phyloP scores from a whole-genome alignment of 2,329 filamentous ascomycete species.

The Fusarium aywerte region DNA sequence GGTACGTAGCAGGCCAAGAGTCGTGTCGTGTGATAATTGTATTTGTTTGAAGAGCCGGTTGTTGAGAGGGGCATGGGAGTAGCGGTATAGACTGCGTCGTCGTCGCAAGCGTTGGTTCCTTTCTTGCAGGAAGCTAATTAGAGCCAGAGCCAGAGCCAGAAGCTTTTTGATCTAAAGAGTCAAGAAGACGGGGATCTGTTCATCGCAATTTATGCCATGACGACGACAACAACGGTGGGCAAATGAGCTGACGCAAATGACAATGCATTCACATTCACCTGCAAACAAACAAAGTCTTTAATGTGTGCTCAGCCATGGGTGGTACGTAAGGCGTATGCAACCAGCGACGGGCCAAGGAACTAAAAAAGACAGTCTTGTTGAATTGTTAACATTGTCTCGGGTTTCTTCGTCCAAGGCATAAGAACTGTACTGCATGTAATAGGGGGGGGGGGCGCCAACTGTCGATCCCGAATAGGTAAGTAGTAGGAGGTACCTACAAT shows the following conservation, averaged over 20 bases:
- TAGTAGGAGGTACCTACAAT: too few species aligned
- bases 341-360: conserved; percentile 26
- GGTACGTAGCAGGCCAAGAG: not conserved
- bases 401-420: conserved; percentile 4
- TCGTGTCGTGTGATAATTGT: not conserved
- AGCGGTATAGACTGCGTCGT: conserved; percentile 15
- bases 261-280: conserved; percentile 12
- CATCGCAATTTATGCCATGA: conserved; percentile 41
- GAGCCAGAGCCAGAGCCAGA: not conserved
- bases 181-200: conserved; percentile 30
- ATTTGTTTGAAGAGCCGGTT: conserved; percentile 4
- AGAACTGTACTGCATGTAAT: conserved; percentile 5
- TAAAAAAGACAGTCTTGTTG: conserved; percentile 10
- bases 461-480: too few species aligned
- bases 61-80: conserved; percentile 9
- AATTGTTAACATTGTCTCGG: not conserved
- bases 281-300: conserved; percentile 1
- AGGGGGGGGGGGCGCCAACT: conserved; percentile 5
- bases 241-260: conserved; percentile 17
- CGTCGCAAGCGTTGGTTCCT: conserved; percentile 6
- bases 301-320: conserved; percentile 3
- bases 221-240: conserved; percentile 17
- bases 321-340: conserved; percentile 26
- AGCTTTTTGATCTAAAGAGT: conserved; percentile 12
- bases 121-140: not conserved